Evolutionary conservation across 192 early-diverging fungal genomes (phyloP).

Genomic region (Coemansia sp.): DNA sequence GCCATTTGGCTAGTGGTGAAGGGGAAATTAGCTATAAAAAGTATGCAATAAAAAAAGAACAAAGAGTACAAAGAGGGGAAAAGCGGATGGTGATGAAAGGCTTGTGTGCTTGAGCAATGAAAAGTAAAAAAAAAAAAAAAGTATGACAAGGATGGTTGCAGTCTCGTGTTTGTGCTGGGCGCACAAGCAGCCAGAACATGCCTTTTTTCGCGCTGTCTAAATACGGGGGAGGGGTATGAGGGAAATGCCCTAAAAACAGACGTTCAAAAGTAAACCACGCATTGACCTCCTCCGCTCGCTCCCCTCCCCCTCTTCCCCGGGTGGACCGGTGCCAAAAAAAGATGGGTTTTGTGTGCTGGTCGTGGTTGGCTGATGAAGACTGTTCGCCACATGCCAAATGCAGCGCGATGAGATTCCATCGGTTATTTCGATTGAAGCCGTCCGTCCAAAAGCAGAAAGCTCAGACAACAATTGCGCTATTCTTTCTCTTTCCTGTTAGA

Average conservation of each 20-base stretch:
- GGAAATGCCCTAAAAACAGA: neutral
- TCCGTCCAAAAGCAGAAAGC: too few relatives aligned
- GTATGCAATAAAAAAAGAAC: constrained; percentile 3
- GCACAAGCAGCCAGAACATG: neutral
- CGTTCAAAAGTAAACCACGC: neutral
- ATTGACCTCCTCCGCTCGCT: neutral
- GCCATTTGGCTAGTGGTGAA: constrained; percentile 19
- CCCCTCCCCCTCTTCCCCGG: neutral
- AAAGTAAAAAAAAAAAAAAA: neutral
- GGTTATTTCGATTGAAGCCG: too few relatives aligned
- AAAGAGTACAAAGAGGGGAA: constrained; percentile 10
- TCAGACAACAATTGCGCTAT: neutral
- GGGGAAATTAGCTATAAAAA: constrained; percentile 5
- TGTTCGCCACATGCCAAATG: too few relatives aligned
- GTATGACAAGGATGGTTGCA: neutral
- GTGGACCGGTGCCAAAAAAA: neutral
- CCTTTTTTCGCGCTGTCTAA: too few relatives aligned
- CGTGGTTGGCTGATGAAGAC: too few relatives aligned
- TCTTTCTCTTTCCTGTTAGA: neutral
- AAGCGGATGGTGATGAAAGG: constrained; percentile 7
- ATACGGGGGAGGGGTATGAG: neutral
- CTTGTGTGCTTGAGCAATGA: neutral
- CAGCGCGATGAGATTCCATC: too few relatives aligned
- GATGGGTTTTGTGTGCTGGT: neutral
- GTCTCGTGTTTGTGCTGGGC: neutral